Conservation (phyloP, 75 land plant species). For the Sequoiadendron giganteum region DNA sequence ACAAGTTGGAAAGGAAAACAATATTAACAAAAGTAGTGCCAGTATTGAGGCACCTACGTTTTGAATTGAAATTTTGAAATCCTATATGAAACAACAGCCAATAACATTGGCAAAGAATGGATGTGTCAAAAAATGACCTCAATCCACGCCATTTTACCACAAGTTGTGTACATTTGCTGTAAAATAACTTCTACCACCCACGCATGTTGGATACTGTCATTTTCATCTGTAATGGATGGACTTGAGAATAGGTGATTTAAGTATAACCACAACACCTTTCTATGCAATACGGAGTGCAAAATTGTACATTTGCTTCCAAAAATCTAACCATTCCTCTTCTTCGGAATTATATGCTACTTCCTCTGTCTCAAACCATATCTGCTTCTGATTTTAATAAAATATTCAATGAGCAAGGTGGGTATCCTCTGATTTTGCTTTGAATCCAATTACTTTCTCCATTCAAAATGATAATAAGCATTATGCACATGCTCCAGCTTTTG, state of each 20-base stretch:
- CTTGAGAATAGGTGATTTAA: neutral
- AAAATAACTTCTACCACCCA: conserved; percentile 1
- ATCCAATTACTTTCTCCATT: neutral
- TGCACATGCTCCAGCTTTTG: neutral
- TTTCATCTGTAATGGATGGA: neutral
- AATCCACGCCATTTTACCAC: neutral
- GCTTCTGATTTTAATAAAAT: neutral
- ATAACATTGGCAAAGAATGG: neutral
- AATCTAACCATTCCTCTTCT: neutral
- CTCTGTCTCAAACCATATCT: neutral
- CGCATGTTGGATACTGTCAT: neutral
- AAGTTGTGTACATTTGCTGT: neutral
- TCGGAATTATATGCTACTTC: neutral
- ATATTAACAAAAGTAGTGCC: neutral
- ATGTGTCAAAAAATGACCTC: neutral
- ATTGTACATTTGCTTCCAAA: neutral
- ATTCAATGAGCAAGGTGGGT: neutral
- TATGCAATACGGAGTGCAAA: neutral
- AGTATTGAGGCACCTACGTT: neutral
- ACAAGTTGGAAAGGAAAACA: neutral
- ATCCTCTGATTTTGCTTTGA: neutral
- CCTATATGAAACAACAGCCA: neutral
- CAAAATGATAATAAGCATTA: neutral
- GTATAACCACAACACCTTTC: neutral
- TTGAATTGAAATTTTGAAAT: neutral